Evolutionary conservation across 1,284 basidiomycete species (phyloP), one percentile per base, ranked within the genome.

Genomic region (Meripilus lineatus): DNA sequence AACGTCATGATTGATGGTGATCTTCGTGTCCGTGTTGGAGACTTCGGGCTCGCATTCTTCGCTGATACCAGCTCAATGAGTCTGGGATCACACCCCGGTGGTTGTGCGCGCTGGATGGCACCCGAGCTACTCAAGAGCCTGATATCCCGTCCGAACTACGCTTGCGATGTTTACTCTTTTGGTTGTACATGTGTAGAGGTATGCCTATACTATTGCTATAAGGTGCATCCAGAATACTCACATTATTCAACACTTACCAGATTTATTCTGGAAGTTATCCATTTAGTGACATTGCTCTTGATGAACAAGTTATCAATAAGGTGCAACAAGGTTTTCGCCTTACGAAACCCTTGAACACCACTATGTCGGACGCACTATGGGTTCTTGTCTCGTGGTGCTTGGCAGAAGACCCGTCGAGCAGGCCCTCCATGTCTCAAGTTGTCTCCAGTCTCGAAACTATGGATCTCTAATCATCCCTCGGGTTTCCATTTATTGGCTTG

Each of bases 101-200:
- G 48, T 20, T 18, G 40, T 8, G 13, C 14, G 3, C 21, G 45
- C n/a, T 49, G 48, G 48, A 49, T 44, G 45, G 44, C 48, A 8
- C 45, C 45, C 5, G 44, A 46, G 26, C 20, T 49, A 13, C 39
- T 46, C 14, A 32, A 32, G 20, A 38, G 38, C n/a, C n/a, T n/a
- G n/a, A n/a, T n/a, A 21, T 10, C n/a, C 15, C 23, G 15, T 13
- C 25, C 44, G 10, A 38, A 21, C 7, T 40, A 18, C 23, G 23
- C 35, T 2, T 42, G 38, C 22, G 47, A 49, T 22, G 33, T 49
- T n/a, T 49, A 49, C 24, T 38, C 47, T 2, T 49, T 45, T 22
- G 47, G 28, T 3, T 45, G 47, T 42, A 34, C 42, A 21, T 49
- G 43, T 23, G 8, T 40, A 17, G 47, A 49, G 44, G 47, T 49